Base-by-base conservation (phyloP, 805 yeast genomes). In the Grigorovia jiainica region DNA sequence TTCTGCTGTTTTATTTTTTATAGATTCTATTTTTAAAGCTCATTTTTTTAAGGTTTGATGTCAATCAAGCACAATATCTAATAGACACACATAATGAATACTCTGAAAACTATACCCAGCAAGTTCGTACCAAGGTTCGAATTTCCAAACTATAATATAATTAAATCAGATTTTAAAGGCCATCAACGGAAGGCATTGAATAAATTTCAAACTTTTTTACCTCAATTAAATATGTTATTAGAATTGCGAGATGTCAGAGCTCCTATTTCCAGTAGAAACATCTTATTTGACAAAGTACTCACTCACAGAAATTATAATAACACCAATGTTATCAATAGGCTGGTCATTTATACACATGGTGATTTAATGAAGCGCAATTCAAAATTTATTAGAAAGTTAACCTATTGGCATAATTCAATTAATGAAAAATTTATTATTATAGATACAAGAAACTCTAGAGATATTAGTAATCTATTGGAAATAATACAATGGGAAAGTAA, bases 211-310 rank as follows among this genome's bases (percentile, higher is more conserved):
- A 75, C 73, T 30, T 58, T 86, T 24, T 76, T 90, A 2, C 87
- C 92, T 3, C 89, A 85, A 50, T 69, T 87, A 15, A 95, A 90
- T 55, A 60, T 87, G 36, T 74, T 92, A 2, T 61, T 90, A 6
- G 98, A 92, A 54, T 73, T 92, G 7, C 64, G 97, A 54, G 98
- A 92, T 58, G 68, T 90, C 1, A 64, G 98, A 46, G 95, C 96
- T 0, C 98, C 98, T 0, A 51, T 89, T 2, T 73, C 90, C 3
- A 81, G 95, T 1, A 71, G 87, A 38, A 90, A 90, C 55, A 78
- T 78, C 2, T 67, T 89, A n/a, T 72, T 90, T 42, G 92, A 85
- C 47, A 68, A 75, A 30, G 73, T 81, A 0, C 70, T 71, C 9
- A 76, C 75, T 44, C 61, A 63, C 16, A 67, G 68, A 37, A 53